Percentiles rank a stretch among this genome's conserved stretches.
phyloP scores from a whole-genome alignment of 208 protist species.

The Giardia duodenalis region DNA sequence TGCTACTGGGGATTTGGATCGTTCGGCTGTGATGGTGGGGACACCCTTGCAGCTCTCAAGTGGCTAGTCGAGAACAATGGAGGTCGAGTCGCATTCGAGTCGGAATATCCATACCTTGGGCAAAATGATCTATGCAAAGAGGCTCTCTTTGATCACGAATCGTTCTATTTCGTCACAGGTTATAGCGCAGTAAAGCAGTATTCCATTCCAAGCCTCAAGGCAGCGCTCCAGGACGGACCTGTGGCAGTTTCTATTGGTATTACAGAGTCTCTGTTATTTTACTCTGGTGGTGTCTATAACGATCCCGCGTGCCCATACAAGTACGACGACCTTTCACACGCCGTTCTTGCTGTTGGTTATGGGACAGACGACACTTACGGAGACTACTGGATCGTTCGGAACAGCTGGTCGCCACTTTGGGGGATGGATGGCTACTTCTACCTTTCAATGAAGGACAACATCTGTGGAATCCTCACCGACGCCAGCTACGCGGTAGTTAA shows the following conservation, averaged over 20 bases:
- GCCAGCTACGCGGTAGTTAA: neutral
- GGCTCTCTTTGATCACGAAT: neutral
- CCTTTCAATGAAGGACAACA: slow-evolving; percentile 30
- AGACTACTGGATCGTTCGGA: slow-evolving; percentile 31
- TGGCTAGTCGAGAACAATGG: neutral
- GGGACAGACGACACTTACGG: slow-evolving; percentile 4
- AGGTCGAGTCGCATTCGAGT: neutral
- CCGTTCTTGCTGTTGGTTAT: slow-evolving; percentile 21
- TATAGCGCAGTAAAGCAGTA: neutral
- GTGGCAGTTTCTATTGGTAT: slow-evolving; percentile 13
- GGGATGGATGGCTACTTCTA: slow-evolving; percentile 31
- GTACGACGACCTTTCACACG: neutral
- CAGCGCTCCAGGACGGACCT: slow-evolving; percentile 3
- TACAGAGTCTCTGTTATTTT: neutral
- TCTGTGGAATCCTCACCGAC: slow-evolving; percentile 25
- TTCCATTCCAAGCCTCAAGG: neutral
- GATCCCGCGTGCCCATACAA: neutral
- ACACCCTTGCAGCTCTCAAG: neutral
- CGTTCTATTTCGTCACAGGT: neutral
- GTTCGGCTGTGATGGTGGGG: slow-evolving; percentile 3
- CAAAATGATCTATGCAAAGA: slow-evolving; percentile 15
- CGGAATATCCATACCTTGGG: slow-evolving; percentile 5
- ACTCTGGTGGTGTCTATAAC: slow-evolving; percentile 26
- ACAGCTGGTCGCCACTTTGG: slow-evolving; percentile 14
- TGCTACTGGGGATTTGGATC: slow-evolving; percentile 18